Percentiles rank a stretch among this genome's conserved stretches.
phyloP scores from a whole-genome alignment of 495 filamentous ascomycete genomes.

The Hypoxylon subgilvum region DNA sequence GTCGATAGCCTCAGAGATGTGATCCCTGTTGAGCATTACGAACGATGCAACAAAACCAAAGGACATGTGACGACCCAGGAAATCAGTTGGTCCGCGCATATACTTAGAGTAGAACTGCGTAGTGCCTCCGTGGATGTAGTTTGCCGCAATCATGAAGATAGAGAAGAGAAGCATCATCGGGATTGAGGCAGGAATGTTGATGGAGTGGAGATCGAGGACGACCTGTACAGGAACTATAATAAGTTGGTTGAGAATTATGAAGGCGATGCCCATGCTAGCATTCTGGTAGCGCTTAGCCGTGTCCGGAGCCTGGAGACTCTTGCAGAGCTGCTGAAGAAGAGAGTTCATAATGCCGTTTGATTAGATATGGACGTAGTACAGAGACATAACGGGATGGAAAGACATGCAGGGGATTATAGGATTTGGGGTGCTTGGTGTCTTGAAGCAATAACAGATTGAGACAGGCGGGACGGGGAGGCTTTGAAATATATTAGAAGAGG shows the following conservation, averaged over 20 bases:
- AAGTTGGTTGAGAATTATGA: constrained; percentile 30
- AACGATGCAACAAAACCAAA: constrained; percentile 56
- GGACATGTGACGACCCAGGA: constrained; percentile 57
- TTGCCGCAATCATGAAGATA: constrained; percentile 26
- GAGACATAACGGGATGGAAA: constrained; percentile 18
- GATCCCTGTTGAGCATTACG: constrained; percentile 51
- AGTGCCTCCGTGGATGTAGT: constrained; percentile 22
- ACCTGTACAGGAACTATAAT: constrained; percentile 37
- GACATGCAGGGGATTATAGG: constrained; percentile 25
- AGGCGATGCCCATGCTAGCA: constrained; percentile 30
- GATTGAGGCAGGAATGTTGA: constrained; percentile 40
- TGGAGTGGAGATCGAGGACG: constrained; percentile 27
- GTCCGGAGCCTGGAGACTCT: constrained; percentile 27
- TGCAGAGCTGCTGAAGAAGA: constrained; percentile 29
- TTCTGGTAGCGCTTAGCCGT: constrained; percentile 33
- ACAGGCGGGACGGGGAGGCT: neutral
- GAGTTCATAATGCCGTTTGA: constrained; percentile 20
- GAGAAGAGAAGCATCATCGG: constrained; percentile 34
- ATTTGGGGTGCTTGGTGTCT: constrained; percentile 14
- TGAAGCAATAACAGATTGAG: constrained; percentile 19
- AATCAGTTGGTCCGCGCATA: constrained; percentile 47
- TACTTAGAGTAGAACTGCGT: constrained; percentile 42
- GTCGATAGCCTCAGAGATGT: constrained; percentile 37
- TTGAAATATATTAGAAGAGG: neutral
- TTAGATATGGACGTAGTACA: constrained; percentile 12